phyloP scores from a whole-genome alignment of 2,329 filamentous ascomycete genomes.

The Colletotrichum ledebouriae region DNA sequence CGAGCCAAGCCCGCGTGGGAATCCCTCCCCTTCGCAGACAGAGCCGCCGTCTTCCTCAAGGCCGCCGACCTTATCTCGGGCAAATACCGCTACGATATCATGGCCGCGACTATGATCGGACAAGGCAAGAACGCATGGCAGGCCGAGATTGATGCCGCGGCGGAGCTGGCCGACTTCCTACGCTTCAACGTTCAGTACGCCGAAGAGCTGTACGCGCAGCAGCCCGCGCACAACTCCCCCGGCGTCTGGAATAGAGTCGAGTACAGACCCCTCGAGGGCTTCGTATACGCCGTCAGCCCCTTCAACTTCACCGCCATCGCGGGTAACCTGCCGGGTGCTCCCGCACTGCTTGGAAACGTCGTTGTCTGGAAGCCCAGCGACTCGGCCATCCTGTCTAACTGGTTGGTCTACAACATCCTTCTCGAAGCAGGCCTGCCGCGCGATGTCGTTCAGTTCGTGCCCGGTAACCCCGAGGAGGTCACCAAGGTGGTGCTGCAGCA shows the following conservation, averaged over 20 bases:
- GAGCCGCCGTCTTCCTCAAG: slow-evolving; percentile 94
- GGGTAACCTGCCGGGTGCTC: slow-evolving; percentile 85
- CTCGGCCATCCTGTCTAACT: slow-evolving; percentile 89
- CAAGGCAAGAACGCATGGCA: slow-evolving; percentile 99
- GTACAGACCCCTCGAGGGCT: slow-evolving; percentile 90
- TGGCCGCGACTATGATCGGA: slow-evolving; percentile 95
- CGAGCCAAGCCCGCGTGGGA: slow-evolving; percentile 91
- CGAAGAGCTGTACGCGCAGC: slow-evolving; percentile 88
- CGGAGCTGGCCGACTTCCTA: slow-evolving; percentile 92
- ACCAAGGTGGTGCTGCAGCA: slow-evolving; percentile 83
- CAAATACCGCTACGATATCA: slow-evolving; percentile 97
- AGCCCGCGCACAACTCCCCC: slow-evolving; percentile 85
- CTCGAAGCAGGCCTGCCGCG: slow-evolving; percentile 90
- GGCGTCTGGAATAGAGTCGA: slow-evolving; percentile 94
- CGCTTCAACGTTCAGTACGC: slow-evolving; percentile 96
- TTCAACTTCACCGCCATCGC: slow-evolving; percentile 99
- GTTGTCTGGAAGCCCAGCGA: slow-evolving; percentile 98
- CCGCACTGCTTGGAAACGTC: slow-evolving; percentile 92
- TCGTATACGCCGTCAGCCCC: slow-evolving; percentile 93
- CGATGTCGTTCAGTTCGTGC: slow-evolving; percentile 93
- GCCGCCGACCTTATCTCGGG: slow-evolving; percentile 90
- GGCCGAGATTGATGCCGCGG: slow-evolving; percentile 97
- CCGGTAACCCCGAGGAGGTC: slow-evolving; percentile 87
- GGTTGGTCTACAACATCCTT: slow-evolving; percentile 90
- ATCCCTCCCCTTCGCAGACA: slow-evolving; percentile 86